Conservation (phyloP, 2,329 filamentous ascomycete genomes). For the Claviceps sp. region DNA sequence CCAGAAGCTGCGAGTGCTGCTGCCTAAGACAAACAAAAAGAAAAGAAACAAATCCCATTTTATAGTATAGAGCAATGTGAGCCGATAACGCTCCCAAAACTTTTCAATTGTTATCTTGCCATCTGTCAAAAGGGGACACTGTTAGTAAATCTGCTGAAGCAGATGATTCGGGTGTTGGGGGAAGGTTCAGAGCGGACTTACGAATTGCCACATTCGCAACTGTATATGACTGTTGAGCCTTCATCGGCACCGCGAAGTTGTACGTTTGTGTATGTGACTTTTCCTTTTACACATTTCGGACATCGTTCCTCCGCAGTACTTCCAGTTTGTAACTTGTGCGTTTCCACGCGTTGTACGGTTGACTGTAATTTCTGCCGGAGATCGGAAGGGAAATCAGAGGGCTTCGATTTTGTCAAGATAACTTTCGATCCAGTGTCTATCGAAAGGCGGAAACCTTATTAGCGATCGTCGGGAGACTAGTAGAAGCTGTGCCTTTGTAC, state of each 20-base stretch:
- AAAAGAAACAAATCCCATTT: not conserved
- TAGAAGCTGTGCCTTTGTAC: not conserved
- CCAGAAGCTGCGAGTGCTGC: conserved; percentile 43
- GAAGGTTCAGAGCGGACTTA: conserved; percentile 27
- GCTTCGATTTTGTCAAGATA: conserved; percentile 72
- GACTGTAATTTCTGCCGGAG: conserved; percentile 71
- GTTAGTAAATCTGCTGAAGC: conserved; percentile 4
- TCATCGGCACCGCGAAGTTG: conserved; percentile 90
- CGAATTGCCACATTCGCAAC: conserved; percentile 77
- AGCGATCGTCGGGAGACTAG: not conserved
- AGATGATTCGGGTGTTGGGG: not conserved
- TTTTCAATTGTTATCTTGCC: conserved; percentile 48
- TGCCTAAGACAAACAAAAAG: conserved; percentile 18
- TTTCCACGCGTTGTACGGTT: conserved; percentile 69
- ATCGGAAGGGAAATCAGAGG: conserved; percentile 80
- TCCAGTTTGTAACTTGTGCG: conserved; percentile 63
- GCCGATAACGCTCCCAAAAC: not conserved
- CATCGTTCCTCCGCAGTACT: conserved; percentile 57
- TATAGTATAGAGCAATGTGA: conserved; percentile 1
- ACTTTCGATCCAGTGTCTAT: conserved; percentile 62
- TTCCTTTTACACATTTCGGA: conserved; percentile 63
- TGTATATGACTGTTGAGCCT: conserved; percentile 85
- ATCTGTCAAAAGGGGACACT: conserved; percentile 15
- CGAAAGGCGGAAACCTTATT: not conserved
- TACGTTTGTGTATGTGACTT: conserved; percentile 74